A percentile compares a stretch with the other conserved stretches of the same genome.
Conservation (phyloP, 2,329 filamentous ascomycete species). For the Aspergillus ustus region DNA sequence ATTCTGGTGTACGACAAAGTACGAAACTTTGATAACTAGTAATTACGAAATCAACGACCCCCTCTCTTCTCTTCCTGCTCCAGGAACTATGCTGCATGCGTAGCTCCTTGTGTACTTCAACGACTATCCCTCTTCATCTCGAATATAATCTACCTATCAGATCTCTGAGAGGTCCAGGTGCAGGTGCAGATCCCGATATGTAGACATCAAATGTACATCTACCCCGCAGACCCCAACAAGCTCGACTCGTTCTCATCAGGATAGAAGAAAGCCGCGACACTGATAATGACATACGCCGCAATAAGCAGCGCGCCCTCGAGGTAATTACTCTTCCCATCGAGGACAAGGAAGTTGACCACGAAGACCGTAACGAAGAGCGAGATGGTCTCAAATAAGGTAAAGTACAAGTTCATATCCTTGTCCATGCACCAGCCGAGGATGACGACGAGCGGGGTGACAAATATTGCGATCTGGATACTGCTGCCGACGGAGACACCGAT, state of each 20-base stretch:
- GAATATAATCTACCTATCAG: no score
- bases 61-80: not conserved
- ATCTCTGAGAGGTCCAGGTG: no score
- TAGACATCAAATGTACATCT: not conserved
- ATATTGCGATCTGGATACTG: conserved; percentile 79
- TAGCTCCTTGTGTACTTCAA: not conserved
- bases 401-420: conserved; percentile 69
- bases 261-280: conserved; percentile 55
- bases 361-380: conserved; percentile 82
- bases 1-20: not conserved
- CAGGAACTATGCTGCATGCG: no score
- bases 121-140: no score
- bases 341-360: conserved; percentile 83
- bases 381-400: conserved; percentile 66
- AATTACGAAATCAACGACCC: not conserved
- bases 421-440: conserved; percentile 79
- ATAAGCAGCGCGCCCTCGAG: conserved; percentile 77
- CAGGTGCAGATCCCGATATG: no score
- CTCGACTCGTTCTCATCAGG: conserved; percentile 35
- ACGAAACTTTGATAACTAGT: not conserved
- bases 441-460: conserved; percentile 76
- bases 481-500: conserved; percentile 81
- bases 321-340: conserved; percentile 82
- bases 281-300: conserved; percentile 80
- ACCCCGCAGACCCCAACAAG: conserved; percentile 27